Conservation (phyloP, 2,329 filamentous ascomycete genomes). For the Calonectria pseudoreteaudii region DNA sequence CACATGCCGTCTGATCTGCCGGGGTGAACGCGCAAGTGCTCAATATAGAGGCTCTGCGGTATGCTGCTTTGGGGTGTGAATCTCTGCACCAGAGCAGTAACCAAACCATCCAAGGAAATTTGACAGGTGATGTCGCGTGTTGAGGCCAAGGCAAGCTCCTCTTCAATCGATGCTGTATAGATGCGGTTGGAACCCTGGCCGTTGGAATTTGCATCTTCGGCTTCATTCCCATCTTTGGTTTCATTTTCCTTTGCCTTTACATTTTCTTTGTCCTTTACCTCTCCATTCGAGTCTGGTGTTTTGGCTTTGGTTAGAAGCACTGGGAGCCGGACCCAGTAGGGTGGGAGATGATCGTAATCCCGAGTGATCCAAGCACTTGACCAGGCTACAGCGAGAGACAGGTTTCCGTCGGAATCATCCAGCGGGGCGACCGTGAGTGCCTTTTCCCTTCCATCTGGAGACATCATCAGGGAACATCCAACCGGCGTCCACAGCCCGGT, state of each 20-base stretch:
- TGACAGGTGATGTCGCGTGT: conserved; percentile 58
- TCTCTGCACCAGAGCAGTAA: conserved; percentile 57
- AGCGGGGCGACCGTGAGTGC: conserved; percentile 66
- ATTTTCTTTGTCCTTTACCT: background rate
- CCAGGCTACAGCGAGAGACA: conserved; percentile 70
- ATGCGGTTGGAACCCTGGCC: background rate
- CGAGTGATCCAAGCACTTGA: conserved; percentile 65
- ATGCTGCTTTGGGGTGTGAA: conserved; percentile 39
- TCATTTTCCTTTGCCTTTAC: background rate
- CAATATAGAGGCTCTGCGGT: conserved; percentile 57
- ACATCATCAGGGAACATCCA: conserved; percentile 67
- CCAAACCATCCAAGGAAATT: conserved; percentile 60
- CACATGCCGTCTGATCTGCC: conserved; percentile 58
- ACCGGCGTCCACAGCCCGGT: conserved; percentile 72
- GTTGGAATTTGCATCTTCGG: conserved; percentile 10
- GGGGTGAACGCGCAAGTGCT: conserved; percentile 56
- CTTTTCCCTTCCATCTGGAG: conserved; percentile 60
- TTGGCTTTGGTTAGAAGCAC: conserved; percentile 37
- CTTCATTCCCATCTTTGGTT: background rate
- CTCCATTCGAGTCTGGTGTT: background rate
- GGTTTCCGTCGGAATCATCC: conserved; percentile 70
- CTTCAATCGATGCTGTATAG: conserved; percentile 51
- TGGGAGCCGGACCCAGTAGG: conserved; percentile 69
- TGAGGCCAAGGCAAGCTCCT: conserved; percentile 43
- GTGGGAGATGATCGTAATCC: conserved; percentile 64